Conservation (phyloP, 2,329 filamentous ascomycete genomes). For the Aureobasidium melanogenum region DNA sequence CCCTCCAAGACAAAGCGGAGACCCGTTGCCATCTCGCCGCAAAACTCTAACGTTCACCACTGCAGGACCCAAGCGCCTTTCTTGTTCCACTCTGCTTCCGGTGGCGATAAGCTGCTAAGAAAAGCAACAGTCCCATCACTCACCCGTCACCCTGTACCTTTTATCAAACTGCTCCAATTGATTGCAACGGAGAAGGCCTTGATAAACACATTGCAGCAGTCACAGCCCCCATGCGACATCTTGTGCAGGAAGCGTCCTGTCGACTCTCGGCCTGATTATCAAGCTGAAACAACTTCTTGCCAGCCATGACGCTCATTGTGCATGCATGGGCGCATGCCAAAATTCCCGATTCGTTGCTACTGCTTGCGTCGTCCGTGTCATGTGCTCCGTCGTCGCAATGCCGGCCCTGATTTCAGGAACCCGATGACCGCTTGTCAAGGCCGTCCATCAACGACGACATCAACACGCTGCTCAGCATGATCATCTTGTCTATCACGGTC, state of each 20-base stretch:
- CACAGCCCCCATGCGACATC: background rate
- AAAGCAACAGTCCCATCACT: background rate
- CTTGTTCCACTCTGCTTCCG: background rate
- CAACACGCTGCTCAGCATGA: background rate
- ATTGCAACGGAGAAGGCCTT: too few relatives aligned
- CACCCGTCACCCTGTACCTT: background rate
- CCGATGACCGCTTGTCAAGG: background rate
- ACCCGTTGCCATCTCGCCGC: conserved; percentile 6
- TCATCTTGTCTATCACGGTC: background rate
- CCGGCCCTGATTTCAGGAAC: background rate
- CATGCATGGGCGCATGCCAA: conserved; percentile 1
- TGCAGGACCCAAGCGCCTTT: background rate
- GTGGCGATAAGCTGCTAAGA: background rate
- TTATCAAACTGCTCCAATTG: background rate
- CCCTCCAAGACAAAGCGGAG: background rate
- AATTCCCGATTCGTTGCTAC: conserved; percentile 2
- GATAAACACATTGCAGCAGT: background rate
- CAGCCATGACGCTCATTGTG: background rate
- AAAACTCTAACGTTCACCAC: conserved; percentile 3
- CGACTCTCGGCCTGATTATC: background rate
- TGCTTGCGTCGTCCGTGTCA: background rate
- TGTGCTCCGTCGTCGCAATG: background rate
- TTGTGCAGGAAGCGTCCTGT: background rate
- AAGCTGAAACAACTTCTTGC: conserved; percentile 4
- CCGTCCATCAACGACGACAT: background rate